Base-by-base conservation (phyloP, 768 basidiomycete species). In the Suillus discolor region DNA sequence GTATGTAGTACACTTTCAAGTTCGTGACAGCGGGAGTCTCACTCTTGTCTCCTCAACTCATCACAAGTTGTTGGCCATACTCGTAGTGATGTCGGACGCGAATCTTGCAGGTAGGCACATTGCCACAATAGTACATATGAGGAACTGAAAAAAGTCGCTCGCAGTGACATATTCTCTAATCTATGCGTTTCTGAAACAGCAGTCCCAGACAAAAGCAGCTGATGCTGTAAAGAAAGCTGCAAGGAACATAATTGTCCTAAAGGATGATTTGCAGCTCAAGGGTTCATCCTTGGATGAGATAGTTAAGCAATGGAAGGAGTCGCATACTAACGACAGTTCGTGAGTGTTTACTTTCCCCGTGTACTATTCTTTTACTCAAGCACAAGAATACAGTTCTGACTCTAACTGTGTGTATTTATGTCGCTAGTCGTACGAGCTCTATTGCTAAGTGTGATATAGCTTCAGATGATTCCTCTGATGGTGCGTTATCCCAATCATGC, bases 131-230 rank as follows among this genome's bases (percentile, higher is more conserved):
- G 9, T 18, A 6, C 18, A 20, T 41, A 13, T 18, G 6, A 41
- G 36, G 18, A 53, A 28, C 41, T 59, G 38, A 41, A 34, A 42
- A 47, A 23, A 42, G 20, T 68, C 49, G 31, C 62, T 42, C 11
- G 31, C 72, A 94, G 93, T 82, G 28, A 89, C 91, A 5, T 96
- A 94, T 80, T 84, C 86, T 69, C 78, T 93, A 60, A 87, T 96
- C 65, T 84, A 93, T 72, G 79, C 86, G 11, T 96, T 95, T 78
- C 81, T 96, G 44, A 80, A 76, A 65, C 84, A 87, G 71, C 86
- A 83, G 57, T 82, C 85, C 0, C 90, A 94, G 74, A 73, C 74
- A 38, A 92, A 92, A 71, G 90, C 87, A 9, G 93, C 93, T 11
- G 80, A 84, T 65, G 88, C 89, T 1, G 79, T 94, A 60, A 92